Base-by-base conservation (phyloP, 164 flowering plant genomes). In the Tinospora cordifolia region DNA sequence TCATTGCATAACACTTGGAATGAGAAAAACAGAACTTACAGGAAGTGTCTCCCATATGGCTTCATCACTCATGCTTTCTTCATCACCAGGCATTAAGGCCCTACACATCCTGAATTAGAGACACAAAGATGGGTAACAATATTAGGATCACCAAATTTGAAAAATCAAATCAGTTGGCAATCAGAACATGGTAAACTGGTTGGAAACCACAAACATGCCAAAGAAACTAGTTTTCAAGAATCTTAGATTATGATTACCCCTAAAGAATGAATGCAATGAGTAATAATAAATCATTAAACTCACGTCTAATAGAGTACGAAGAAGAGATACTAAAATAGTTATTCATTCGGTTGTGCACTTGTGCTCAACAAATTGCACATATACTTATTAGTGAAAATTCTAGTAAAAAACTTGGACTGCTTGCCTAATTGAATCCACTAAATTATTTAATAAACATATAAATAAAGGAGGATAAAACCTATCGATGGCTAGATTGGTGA, bases 21-120 rank as follows among this genome's bases (percentile, higher is more conserved):
- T n/a, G 21, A n/a, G 59, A n/a, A 51, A 51, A 2, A 51, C n/a
- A 51, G 21, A 51, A 67, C 70, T 84, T 84, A 93, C 98, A 71
- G 98, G 98, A 76, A 93, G 94, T 22, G 94, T 87, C 76, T 93
- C 98, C 98, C 97, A 90, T 81, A 93, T 87, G 60, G 90, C 90
- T 75, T 91, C 97, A 80, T 91, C 94, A 80, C 80, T 87, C 84
- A 91, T 81, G 90, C 85, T 87, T 76, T 91, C 97, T 62, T 91
- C 94, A 80, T 93, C 98, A 58, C 97, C 98, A 19, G 98, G 98
- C 88, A 93, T 87, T 75, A 91, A 72, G 68, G 98, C 92, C 83
- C 84, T 84, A 75, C 98, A 93, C 97, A 93, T 91, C 81, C 98
- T 93, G 77, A 24, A 72, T 66, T 63, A 65, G 65, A 66, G 73